These are phyloP conservation scores for Geosmithia morbida DNA, from an alignment of 2,329 filamentous ascomycete species.

Conservation along the genomic window DNA sequence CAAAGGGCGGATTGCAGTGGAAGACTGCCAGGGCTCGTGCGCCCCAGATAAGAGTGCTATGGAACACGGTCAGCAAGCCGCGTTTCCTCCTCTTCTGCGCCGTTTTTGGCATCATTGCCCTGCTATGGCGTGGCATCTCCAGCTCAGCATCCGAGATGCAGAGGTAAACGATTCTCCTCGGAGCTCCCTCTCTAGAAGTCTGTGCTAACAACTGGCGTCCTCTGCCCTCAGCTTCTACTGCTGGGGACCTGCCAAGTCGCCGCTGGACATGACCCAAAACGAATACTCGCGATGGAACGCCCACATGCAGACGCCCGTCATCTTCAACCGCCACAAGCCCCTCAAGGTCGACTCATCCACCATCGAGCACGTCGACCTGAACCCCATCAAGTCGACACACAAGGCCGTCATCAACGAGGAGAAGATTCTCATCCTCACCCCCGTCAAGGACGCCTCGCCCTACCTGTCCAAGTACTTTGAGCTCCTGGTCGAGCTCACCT, in stretches of 20 bases:
- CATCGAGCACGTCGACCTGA: constrained; percentile 73
- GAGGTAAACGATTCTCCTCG: constrained; percentile 44
- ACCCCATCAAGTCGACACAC: constrained; percentile 66
- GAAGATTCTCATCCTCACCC: constrained; percentile 80
- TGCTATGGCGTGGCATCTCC: constrained; percentile 80
- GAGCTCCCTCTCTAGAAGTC: neutral
- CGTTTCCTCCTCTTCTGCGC: constrained; percentile 64
- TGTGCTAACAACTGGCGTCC: neutral
- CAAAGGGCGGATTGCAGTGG: constrained; percentile 84
- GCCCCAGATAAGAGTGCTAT: constrained; percentile 60
- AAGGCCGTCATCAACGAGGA: constrained; percentile 72
- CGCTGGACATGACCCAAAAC: constrained; percentile 87
- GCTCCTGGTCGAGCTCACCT: constrained; percentile 75
- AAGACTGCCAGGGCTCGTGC: constrained; percentile 73
- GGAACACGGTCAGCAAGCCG: constrained; percentile 58
- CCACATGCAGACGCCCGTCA: constrained; percentile 80
- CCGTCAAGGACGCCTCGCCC: constrained; percentile 73
- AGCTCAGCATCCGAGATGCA: constrained; percentile 77
- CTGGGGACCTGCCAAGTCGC: constrained; percentile 89
- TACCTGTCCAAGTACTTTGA: constrained; percentile 88
- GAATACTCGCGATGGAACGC: constrained; percentile 82
- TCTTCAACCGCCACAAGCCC: constrained; percentile 90
- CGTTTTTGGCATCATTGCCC: constrained; percentile 53
- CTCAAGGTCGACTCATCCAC: constrained; percentile 69
- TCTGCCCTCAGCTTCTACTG: constrained; percentile 76